These are phyloP conservation scores for Pythium coloratum DNA, from an alignment of 352 stramenopile species.

Conservation along the genomic window DNA sequence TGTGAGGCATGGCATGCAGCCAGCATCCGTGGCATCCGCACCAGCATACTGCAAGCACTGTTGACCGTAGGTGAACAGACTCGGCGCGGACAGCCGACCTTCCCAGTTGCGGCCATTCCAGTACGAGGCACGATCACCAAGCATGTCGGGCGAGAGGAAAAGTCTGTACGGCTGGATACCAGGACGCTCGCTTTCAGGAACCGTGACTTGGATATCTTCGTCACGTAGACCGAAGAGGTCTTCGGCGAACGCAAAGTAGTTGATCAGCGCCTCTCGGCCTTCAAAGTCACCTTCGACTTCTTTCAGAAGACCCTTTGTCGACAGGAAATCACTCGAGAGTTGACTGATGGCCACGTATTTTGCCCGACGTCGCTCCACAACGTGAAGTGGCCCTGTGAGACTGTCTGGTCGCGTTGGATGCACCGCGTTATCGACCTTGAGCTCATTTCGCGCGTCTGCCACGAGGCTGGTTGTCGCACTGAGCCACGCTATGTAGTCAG, in stretches of 20 bases:
- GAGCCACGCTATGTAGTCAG: conserved; percentile 58
- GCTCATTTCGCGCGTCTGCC: conserved; percentile 43
- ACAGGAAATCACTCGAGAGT: conserved; percentile 90
- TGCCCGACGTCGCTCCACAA: conserved; percentile 89
- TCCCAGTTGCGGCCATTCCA: conserved; percentile 85
- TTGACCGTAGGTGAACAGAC: conserved; percentile 69
- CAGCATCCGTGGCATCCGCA: conserved; percentile 29
- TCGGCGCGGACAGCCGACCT: conserved; percentile 56
- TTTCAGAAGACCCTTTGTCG: conserved; percentile 62
- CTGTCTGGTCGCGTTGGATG: conserved; percentile 92
- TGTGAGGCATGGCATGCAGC: conserved; percentile 62
- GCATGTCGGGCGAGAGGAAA: conserved; percentile 40
- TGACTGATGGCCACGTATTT: conserved; percentile 94
- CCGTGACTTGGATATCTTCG: conserved; percentile 36
- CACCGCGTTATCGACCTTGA: conserved; percentile 93
- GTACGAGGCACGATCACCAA: conserved; percentile 68
- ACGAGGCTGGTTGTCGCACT: conserved; percentile 65
- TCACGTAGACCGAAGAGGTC: conserved; percentile 65
- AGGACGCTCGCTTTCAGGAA: conserved; percentile 12
- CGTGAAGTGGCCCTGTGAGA: conserved; percentile 82
- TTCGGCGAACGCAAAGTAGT: conserved; percentile 72
- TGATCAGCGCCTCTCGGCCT: conserved; percentile 65
- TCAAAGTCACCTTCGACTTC: conserved; percentile 85
- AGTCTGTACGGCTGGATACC: conserved; percentile 44
- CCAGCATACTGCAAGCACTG: conserved; percentile 61